These are phyloP conservation scores for Yarrowia osloensis DNA, from an alignment of 805 yeast genomes.

Conservation along the genomic window DNA sequence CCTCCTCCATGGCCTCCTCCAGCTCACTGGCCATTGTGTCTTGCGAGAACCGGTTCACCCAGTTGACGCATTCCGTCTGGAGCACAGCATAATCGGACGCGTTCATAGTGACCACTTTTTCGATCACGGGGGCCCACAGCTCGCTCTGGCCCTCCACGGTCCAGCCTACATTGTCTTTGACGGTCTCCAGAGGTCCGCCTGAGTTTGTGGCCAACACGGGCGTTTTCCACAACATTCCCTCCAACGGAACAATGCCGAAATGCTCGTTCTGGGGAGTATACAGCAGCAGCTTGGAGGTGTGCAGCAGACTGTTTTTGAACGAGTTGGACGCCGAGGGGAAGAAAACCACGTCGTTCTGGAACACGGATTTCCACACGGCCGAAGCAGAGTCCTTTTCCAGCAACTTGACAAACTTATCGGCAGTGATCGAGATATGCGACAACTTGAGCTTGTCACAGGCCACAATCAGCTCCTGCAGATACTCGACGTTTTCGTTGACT, in stretches of 20 bases:
- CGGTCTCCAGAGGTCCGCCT: conserved; percentile 93
- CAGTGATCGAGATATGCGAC: neutral
- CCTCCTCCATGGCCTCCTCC: conserved; percentile 33
- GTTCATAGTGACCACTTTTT: conserved; percentile 36
- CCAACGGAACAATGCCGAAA: conserved; percentile 97
- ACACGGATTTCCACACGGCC: neutral
- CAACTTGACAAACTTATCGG: neutral
- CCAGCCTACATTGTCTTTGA: conserved; percentile 50
- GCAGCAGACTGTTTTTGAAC: conserved; percentile 63
- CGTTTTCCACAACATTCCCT: conserved; percentile 81
- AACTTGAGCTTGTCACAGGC: conserved; percentile 34
- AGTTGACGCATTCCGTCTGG: conserved; percentile 41
- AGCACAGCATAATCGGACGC: conserved; percentile 36
- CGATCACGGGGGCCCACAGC: conserved; percentile 44
- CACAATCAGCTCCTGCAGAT: conserved; percentile 58
- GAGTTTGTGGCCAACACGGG: conserved; percentile 84
- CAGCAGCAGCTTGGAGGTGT: conserved; percentile 59
- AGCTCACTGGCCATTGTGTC: conserved; percentile 41
- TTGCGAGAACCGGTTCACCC: conserved; percentile 39
- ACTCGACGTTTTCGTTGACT: conserved; percentile 72
- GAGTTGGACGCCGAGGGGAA: conserved; percentile 75
- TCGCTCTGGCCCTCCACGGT: conserved; percentile 36
- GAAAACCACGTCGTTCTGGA: conserved; percentile 58
- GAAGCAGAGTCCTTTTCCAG: conserved; percentile 4
- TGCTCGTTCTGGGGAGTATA: conserved; percentile 94